Evolutionary conservation across 352 stramenopile species (phyloP), one percentile per base, ranked within the genome.

Genomic region (Aphanomyces astaci): DNA sequence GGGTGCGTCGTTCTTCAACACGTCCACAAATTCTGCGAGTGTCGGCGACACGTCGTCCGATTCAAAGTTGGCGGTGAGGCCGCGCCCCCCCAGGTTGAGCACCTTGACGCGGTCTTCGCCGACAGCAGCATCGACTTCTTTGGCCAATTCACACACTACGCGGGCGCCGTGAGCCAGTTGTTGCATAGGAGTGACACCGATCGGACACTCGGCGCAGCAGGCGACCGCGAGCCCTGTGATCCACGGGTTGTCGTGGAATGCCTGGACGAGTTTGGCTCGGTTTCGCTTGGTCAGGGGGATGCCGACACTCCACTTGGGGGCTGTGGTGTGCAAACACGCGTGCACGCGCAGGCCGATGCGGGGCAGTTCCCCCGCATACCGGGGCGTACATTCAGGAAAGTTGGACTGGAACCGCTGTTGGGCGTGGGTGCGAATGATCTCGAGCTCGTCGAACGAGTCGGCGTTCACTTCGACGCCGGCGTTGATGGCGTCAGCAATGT

Each of bases 31-130:
- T 25, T 75, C 70, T 5, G 33, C 39, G 54, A 82, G 84, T 19
- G 52, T 69, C 39, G 36, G 25, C 4, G 15, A 27, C 10, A 62
- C 53, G 7, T 81, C 63, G 27, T 79, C 69, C 15, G 63, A 76
- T 4, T 55, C 62, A 53, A 79, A 86, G 67, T 82, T 78, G 17
- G 71, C 76, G 4, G 71, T 55, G 28, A 88, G 55, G 7, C 78
- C 79, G 15, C 36, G 45, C 15, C 79, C 80, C 13, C 80, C 79
- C 46, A 88, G 77, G 70, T 88, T 77, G 31, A 88, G 52, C 33
- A 72, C 45, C 9, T 52, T 33, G 30, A 88, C 75, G 25, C 66
- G 75, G 1, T 64, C 64, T 25, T 63, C 27, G 19, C 73, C 70
- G 10, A 72, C 33, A 24, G 45, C 48, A 17, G 72, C 63, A 30